Evolutionary conservation across 371 early-diverging fungal genomes (phyloP).

Genomic region (Rhizomucor miehei): DNA sequence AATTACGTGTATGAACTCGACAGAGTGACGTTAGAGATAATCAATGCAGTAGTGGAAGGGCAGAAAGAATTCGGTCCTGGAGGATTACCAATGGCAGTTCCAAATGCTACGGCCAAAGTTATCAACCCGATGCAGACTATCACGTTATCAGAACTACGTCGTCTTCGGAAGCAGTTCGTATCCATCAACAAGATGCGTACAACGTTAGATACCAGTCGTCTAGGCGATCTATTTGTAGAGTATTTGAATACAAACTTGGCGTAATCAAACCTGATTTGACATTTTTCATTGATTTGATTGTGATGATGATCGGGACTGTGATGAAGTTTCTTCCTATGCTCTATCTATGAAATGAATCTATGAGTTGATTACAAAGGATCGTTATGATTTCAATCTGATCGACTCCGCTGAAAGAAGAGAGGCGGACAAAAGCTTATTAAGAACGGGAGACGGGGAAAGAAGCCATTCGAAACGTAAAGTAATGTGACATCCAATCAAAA

Average conservation of each 20-base stretch:
- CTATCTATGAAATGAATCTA: too few species aligned
- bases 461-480: slow-evolving; percentile 6
- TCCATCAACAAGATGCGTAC: slow-evolving; percentile 86
- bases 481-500: slow-evolving; percentile 4
- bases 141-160: slow-evolving; percentile 79
- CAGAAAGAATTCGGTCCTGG: slow-evolving; percentile 72
- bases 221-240: slow-evolving; percentile 85
- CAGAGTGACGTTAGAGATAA: slow-evolving; percentile 74
- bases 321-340: too few species aligned
- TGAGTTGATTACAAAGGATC: too few species aligned
- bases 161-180: slow-evolving; percentile 82
- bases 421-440: too few species aligned
- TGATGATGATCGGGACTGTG: too few species aligned
- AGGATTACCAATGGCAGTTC: slow-evolving; percentile 61
- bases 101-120: slow-evolving; percentile 50
- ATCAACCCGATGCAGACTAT: slow-evolving; percentile 73
- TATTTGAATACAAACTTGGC: slow-evolving; percentile 81
- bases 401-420: too few species aligned
- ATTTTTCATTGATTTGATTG: too few species aligned
- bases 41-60: slow-evolving; percentile 71
- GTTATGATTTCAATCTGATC: too few species aligned
- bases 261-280: slow-evolving; percentile 1
- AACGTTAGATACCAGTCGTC: slow-evolving; percentile 57
- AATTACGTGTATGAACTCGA: slow-evolving; percentile 92
- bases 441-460: background rate